Base-by-base conservation (phyloP, 2,329 filamentous ascomycete genomes). In the Sclerotinia nivalis region DNA sequence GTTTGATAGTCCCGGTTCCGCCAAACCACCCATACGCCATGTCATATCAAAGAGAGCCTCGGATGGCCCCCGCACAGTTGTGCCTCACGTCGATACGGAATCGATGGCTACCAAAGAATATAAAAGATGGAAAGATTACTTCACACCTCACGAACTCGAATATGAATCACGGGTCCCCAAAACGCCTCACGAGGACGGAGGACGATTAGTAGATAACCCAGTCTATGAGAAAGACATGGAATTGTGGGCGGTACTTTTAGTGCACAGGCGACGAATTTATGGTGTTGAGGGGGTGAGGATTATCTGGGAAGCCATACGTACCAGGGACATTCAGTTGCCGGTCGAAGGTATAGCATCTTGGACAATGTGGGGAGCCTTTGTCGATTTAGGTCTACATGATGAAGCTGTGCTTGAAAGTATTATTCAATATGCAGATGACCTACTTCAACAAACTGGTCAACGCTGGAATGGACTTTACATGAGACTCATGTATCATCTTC, bases 351-450 rank as follows among this genome's bases (percentile, higher is more conserved):
- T 71, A n/a, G 73, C 81, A 6, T 81, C 83, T 25, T 76, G 80
- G 12, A 76, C 76, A 18, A 71, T 87, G 9, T 86, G 85, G 85
- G 75, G 76, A 0, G 80, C 78, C 0, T 82, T 86, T 61, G 72
- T 85, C 59, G 77, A 79, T 65, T 73, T 80, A 43, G 78, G 79
- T n/a, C 73, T 80, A 64, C 62, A 75, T 10, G 62, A 67, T 50
- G 70, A 81, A 49, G 69, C 73, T 12, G 72, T 83, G 2, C 74
- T 84, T 2, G 50, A 77, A 8, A 74, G 79, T 15, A 72, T 85
- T 13, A 75, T 81, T 18, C 71, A 77, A 0, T 81, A 85, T 74
- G 83, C 76, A 18, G 81, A 80, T 43, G 74, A 80, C 2, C 69
- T 86, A 18, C 79, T 81, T 70, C 73, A 78, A 15, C 74, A 74